These are phyloP conservation scores for Pseudogymnoascus pannorum DNA, from an alignment of 2,329 filamentous ascomycete genomes.

Conservation along the genomic window DNA sequence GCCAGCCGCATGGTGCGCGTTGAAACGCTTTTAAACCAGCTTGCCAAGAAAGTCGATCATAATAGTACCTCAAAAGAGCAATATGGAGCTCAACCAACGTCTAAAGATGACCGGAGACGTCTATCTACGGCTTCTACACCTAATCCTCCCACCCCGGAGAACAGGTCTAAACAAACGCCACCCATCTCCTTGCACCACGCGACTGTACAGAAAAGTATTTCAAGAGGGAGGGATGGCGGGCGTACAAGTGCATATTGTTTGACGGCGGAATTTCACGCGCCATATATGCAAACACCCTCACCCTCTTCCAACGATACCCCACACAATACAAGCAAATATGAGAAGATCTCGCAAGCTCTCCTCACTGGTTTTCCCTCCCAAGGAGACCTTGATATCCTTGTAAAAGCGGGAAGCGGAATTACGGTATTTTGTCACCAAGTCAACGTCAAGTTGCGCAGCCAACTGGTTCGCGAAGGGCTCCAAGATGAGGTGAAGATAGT, in stretches of 20 bases:
- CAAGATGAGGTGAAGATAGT: conserved; percentile 15
- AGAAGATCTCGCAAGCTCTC: conserved; percentile 13
- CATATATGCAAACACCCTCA: background rate
- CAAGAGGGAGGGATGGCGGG: background rate
- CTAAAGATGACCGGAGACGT: conserved; percentile 25
- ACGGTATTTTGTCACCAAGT: background rate
- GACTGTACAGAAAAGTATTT: conserved; percentile 26
- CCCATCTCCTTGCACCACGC: conserved; percentile 40
- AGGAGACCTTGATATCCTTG: conserved; percentile 16
- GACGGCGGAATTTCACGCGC: background rate
- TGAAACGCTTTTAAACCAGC: conserved; percentile 40
- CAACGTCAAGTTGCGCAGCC: background rate
- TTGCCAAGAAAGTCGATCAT: conserved; percentile 34
- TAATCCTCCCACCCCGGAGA: conserved; percentile 43
- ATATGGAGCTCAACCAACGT: conserved; percentile 33
- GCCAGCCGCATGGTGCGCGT: conserved; percentile 38
- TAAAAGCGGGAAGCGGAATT: background rate
- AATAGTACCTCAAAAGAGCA: conserved; percentile 26
- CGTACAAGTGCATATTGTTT: background rate
- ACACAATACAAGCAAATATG: conserved; percentile 13
- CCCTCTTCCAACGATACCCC: conserved; percentile 6
- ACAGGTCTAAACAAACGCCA: conserved; percentile 40
- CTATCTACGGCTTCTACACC: conserved; percentile 18
- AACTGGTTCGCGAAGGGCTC: background rate
- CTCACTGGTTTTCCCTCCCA: conserved; percentile 19